Conservation (phyloP, 805 yeast species). For the Wickerhamiella azymoides region DNA sequence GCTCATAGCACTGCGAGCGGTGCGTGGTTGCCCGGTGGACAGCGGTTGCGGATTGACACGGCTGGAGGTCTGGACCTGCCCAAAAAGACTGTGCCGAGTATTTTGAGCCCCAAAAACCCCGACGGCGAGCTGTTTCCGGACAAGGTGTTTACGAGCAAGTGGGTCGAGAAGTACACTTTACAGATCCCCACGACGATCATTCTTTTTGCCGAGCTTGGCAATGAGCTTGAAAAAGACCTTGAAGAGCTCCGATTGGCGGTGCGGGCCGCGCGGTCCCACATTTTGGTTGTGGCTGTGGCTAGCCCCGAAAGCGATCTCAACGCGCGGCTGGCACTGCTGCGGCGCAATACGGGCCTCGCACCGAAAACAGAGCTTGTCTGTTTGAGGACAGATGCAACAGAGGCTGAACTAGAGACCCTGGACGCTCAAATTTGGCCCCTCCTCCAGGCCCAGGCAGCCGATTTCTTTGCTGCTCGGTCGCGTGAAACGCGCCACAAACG, state of each 20-base stretch:
- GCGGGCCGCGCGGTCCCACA: conserved; percentile 7
- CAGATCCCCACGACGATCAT: conserved; percentile 36
- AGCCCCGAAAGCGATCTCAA: not conserved
- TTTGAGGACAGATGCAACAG: conserved; percentile 29
- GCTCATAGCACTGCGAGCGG: conserved; percentile 2
- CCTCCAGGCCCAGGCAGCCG: conserved; percentile 30
- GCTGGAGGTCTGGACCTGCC: not conserved
- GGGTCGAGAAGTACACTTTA: conserved; percentile 42
- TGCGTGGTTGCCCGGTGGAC: conserved; percentile 7
- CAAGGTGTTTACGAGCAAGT: conserved; percentile 32
- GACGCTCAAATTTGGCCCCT: conserved; percentile 28
- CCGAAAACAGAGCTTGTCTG: conserved; percentile 32
- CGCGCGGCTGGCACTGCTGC: conserved; percentile 20
- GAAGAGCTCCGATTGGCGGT: conserved; percentile 14
- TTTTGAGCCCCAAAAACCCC: conserved; percentile 34
- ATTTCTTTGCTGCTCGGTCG: conserved; percentile 26
- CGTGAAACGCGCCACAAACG: conserved; percentile 16
- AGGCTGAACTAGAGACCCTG: conserved; percentile 30
- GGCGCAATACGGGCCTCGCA: conserved; percentile 32
- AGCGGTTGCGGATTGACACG: not conserved
- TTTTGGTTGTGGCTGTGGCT: not conserved
- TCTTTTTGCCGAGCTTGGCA: conserved; percentile 28
- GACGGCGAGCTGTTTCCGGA: conserved; percentile 30
- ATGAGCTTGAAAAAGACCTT: conserved; percentile 16
- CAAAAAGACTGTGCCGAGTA: conserved; percentile 18